These are phyloP conservation scores for Lodderomyces metapsilosis DNA, from an alignment of 1,139 yeast genomes.

Conservation along the genomic window DNA sequence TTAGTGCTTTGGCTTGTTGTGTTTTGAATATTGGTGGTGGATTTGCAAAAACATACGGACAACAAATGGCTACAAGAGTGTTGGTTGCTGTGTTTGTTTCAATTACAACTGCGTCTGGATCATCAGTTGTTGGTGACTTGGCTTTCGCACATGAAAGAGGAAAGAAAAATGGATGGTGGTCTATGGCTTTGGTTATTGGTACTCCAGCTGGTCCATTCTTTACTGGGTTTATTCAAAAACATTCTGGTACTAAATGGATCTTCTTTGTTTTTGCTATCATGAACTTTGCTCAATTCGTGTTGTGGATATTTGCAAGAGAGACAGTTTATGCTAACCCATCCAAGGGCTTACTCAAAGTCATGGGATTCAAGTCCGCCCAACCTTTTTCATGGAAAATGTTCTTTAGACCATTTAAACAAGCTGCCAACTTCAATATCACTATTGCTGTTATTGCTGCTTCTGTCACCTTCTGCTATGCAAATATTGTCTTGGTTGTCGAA, in stretches of 20 bases:
- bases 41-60: constrained; percentile 16
- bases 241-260: constrained; percentile 16
- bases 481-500: constrained; percentile 23
- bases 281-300: constrained; percentile 15
- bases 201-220: constrained; percentile 19
- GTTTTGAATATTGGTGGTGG: constrained; percentile 18
- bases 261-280: constrained; percentile 16
- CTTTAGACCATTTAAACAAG: constrained; percentile 16
- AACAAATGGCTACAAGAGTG: constrained; percentile 18
- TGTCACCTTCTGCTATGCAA: constrained; percentile 22
- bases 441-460: constrained; percentile 20
- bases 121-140: constrained; percentile 17
- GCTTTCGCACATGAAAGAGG: constrained; percentile 19
- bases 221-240: constrained; percentile 17
- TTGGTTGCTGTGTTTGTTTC: constrained; percentile 15
- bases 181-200: constrained; percentile 16
- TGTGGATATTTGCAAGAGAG: constrained; percentile 15
- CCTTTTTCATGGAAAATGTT: constrained; percentile 11
- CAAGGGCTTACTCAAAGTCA: constrained; percentile 4
- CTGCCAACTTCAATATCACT: constrained; percentile 12
- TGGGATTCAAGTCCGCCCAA: constrained; percentile 8
- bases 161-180: constrained; percentile 20
- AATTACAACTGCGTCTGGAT: constrained; percentile 17
- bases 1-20: constrained; percentile 14
- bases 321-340: constrained; percentile 13